phyloP scores from a whole-genome alignment of 1,284 basidiomycete genomes.

The Pascua guehoae region DNA sequence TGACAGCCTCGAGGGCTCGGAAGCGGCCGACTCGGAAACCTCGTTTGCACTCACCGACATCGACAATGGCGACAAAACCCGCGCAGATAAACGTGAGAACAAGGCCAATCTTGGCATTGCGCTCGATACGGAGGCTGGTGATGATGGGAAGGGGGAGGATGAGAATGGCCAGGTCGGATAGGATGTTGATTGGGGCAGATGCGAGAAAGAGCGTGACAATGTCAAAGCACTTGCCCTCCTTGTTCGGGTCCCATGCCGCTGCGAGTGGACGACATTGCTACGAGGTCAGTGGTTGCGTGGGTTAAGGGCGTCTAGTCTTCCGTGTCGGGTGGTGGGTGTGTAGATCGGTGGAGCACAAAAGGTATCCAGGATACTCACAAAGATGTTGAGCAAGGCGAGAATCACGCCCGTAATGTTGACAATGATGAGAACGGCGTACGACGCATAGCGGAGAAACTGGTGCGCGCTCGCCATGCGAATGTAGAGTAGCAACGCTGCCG shows the following conservation, averaged over 20 bases:
- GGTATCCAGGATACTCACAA: slow-evolving; percentile 17
- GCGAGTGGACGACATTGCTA: slow-evolving; percentile 41
- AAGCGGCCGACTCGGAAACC: too few relatives aligned
- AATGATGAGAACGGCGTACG: slow-evolving; percentile 34
- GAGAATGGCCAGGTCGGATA: slow-evolving; percentile 47
- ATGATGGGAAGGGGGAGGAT: slow-evolving; percentile 47
- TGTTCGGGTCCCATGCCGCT: slow-evolving; percentile 29
- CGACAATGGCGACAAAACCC: slow-evolving; percentile 46
- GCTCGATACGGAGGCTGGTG: slow-evolving; percentile 44
- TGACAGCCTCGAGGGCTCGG: too few relatives aligned
- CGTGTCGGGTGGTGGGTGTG: neutral
- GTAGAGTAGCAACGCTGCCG: slow-evolving; percentile 46
- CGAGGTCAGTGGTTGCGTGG: neutral
- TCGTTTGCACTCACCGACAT: slow-evolving; percentile 25
- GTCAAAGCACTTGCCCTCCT: slow-evolving; percentile 37
- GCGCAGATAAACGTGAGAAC: slow-evolving; percentile 46
- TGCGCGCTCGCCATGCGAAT: slow-evolving; percentile 46
- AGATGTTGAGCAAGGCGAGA: slow-evolving; percentile 45
- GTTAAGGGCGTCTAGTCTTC: neutral
- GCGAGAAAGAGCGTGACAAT: slow-evolving; percentile 44
- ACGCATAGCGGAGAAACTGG: slow-evolving; percentile 40
- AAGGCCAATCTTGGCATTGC: slow-evolving; percentile 43
- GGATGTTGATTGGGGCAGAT: slow-evolving; percentile 45
- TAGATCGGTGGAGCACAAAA: too few relatives aligned
- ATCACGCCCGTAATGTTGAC: slow-evolving; percentile 43